Conservation (phyloP, 2,329 filamentous ascomycete species). For the Beauveria rudraprayagi region DNA sequence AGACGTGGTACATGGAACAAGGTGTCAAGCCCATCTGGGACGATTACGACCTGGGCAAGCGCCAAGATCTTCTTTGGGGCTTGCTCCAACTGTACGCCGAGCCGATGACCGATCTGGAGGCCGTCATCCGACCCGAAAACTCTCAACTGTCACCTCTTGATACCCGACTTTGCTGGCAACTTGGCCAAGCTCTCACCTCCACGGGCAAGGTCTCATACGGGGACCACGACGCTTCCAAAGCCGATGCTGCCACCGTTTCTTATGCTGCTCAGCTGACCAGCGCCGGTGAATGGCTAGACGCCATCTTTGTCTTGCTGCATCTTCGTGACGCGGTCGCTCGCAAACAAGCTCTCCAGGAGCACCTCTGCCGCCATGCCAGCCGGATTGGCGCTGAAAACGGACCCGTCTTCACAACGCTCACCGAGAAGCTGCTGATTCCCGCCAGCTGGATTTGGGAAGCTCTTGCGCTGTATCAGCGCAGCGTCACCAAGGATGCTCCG, state of each 20-base stretch:
- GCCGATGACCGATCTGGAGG: conserved; percentile 51
- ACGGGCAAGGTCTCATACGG: conserved; percentile 45
- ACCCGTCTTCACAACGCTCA: conserved; percentile 50
- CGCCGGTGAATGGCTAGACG: conserved; percentile 59
- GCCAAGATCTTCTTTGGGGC: conserved; percentile 79
- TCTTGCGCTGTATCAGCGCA: conserved; percentile 73
- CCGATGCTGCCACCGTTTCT: conserved; percentile 57
- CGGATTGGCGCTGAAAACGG: conserved; percentile 53
- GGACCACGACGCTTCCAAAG: conserved; percentile 47
- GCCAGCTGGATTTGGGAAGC: conserved; percentile 77
- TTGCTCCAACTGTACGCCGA: conserved; percentile 73
- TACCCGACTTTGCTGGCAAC: conserved; percentile 74
- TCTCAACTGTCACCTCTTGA: conserved; percentile 68
- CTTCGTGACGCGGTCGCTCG: conserved; percentile 57
- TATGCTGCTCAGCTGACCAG: conserved; percentile 58
- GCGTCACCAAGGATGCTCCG: conserved; percentile 58
- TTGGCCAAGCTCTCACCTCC: conserved; percentile 58
- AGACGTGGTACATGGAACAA: conserved; percentile 62
- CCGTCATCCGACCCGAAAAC: conserved; percentile 67
- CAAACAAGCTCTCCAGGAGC: conserved; percentile 59
- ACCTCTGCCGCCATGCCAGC: conserved; percentile 64
- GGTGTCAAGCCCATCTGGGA: conserved; percentile 51
- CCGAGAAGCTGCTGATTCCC: conserved; percentile 62
- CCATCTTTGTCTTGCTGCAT: conserved; percentile 70
- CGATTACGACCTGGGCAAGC: conserved; percentile 46